Evolutionary conservation across 1,284 basidiomycete genomes (phyloP).

Genomic region (Leccinum insigne): DNA sequence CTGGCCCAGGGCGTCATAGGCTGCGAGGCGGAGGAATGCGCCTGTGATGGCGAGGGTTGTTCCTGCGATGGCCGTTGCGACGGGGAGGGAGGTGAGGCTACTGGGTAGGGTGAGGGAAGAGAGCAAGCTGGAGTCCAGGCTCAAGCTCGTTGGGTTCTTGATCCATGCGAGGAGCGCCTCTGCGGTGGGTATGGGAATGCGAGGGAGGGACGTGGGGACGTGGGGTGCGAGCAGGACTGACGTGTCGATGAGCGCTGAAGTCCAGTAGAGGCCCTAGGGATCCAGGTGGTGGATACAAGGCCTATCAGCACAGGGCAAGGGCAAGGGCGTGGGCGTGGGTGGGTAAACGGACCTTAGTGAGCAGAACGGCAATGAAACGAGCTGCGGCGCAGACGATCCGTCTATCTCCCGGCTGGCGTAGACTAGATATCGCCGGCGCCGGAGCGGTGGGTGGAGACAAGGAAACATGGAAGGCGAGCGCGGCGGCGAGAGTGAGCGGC

Average conservation of each 20-base stretch:
- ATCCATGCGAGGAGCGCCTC: conserved; percentile 1
- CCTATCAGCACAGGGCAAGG: neutral
- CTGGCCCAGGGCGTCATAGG: conserved; percentile 24
- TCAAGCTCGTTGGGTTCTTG: neutral
- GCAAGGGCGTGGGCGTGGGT: too few species aligned
- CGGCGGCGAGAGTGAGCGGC: conserved; percentile 19
- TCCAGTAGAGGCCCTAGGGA: conserved; percentile 26
- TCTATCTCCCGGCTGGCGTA: neutral
- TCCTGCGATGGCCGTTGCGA: conserved; percentile 10
- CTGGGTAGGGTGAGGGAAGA: neutral
- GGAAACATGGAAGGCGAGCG: conserved; percentile 27
- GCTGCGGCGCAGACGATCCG: conserved; percentile 1
- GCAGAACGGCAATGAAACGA: conserved; percentile 3
- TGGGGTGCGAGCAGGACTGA: conserved; percentile 12
- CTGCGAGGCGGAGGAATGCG: conserved; percentile 20
- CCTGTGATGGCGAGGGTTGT: conserved; percentile 18
- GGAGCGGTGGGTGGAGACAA: conserved; percentile 11
- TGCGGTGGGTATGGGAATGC: neutral
- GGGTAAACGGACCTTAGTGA: conserved; percentile 20
- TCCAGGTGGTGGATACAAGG: neutral
- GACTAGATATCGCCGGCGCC: neutral
- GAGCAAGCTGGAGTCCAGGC: neutral
- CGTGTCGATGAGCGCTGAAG: conserved; percentile 16
- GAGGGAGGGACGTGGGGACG: neutral
- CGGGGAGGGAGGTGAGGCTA: neutral